Base-by-base conservation (phyloP, 257 asterid species). In the Petunia secreta region DNA sequence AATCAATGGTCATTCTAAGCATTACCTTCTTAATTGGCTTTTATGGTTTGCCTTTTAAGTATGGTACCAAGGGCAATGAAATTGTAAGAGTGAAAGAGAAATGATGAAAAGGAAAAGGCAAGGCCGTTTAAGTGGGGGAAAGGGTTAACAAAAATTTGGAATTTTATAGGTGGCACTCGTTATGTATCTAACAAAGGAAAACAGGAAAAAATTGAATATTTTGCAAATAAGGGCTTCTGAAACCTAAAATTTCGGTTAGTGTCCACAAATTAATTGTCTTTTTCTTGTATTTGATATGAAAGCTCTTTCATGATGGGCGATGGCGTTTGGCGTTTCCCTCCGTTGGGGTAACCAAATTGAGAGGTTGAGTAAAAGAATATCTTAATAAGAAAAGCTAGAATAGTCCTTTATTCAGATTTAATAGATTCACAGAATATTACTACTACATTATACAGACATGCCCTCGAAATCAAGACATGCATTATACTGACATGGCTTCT, bases 271-370 rank as follows among this genome's bases (percentile, higher is more conserved):
- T 8, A 4, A n/a, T 68, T 68, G n/a, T 68, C 75, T 68, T 68
- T 68, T 4, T 40, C 14, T 43, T 25, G 25, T 25, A 43, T 68
- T 68, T 68, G n/a, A 44, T 15, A 8, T 13, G 41, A 68, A 44
- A 68, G 16, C 75, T n/a, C 75, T 68, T 68, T 68, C 57, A 55
- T 57, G 16, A 68, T 44, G 75, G 75, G 9, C 75, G 16, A 68
- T 44, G 75, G 75, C 16, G 4, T 68, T 68, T 68, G 75, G 58
- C 57, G 75, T 68, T 44, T 44, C 75, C 16, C 16, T 16, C 75
- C 25, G 25, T 25, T 25, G 25, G 25, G 25, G 25, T 25, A 25
- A 25, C 25, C 25, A 25, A 25, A 25, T 25, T 25, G 25, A 25
- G 25, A 25, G 25, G 25, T 25, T 25, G 25, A 25, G 25, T 25